These are phyloP conservation scores for Hordeum marinum DNA, from an alignment of 176 grass and related monocot species.

Conservation along the genomic window DNA sequence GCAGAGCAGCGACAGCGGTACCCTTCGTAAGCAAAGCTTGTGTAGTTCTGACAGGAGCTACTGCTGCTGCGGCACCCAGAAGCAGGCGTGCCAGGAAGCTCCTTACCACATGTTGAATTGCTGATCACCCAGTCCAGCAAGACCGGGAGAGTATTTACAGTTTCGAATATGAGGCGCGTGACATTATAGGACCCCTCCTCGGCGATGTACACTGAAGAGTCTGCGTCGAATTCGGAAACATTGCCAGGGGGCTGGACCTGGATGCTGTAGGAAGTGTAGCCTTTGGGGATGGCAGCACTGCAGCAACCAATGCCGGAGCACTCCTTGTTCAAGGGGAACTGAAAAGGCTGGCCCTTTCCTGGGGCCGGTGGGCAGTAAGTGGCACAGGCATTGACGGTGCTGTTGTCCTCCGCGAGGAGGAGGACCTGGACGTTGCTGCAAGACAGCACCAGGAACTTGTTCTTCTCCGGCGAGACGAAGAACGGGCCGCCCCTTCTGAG, in stretches of 20 bases:
- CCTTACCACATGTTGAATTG: constrained; percentile 3
- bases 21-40: constrained; percentile 1
- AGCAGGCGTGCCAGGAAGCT: neutral
- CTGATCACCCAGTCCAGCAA: constrained; percentile 53
- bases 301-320: constrained; percentile 55
- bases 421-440: constrained; percentile 24
- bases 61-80: constrained; percentile 29
- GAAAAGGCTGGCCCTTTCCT: neutral
- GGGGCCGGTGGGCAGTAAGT: constrained; percentile 13
- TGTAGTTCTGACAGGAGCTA: constrained; percentile 33
- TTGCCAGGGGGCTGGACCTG: neutral
- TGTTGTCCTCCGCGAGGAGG: constrained; percentile 13
- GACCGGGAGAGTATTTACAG: neutral
- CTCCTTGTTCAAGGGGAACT: neutral
- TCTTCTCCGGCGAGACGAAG: constrained; percentile 1
- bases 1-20: constrained; percentile 39
- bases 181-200: neutral
- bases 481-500: constrained; percentile 6
- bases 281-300: constrained; percentile 25
- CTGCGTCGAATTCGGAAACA: neutral
- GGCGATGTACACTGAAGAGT: neutral
- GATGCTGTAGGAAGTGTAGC: constrained; percentile 25
- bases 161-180: neutral
- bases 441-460: constrained; percentile 38
- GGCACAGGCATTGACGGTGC: constrained; percentile 23